Percentiles rank a stretch among this genome's conserved stretches.
Conservation (phyloP, 75 land plant genomes). For the Sequoiadendron giganteum region DNA sequence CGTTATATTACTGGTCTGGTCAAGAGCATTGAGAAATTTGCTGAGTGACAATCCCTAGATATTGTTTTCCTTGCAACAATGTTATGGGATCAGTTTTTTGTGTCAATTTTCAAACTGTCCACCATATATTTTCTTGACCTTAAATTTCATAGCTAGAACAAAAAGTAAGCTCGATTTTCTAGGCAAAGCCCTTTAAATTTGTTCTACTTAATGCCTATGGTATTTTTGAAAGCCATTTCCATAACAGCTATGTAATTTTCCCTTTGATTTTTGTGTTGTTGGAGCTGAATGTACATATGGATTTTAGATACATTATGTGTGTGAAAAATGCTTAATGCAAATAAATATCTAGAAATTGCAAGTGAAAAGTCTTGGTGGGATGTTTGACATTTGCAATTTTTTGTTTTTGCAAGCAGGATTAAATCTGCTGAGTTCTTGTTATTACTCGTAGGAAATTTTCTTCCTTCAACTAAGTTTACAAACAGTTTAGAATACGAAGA, state of each 20-base stretch:
- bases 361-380: neutral
- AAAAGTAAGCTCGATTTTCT: neutral
- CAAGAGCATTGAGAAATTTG: too few species aligned
- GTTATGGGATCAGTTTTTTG: neutral
- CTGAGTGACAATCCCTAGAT: too few species aligned
- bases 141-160: neutral
- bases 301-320: neutral
- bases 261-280: neutral
- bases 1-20: too few species aligned
- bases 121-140: neutral
- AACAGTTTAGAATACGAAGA: slow-evolving; percentile 1
- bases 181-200: neutral
- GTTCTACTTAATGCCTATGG: neutral
- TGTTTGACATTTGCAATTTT: neutral
- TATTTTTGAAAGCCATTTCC: neutral
- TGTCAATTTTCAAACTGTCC: neutral
- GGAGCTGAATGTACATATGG: neutral
- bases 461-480: slow-evolving; percentile 12
- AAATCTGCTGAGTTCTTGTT: slow-evolving; percentile 11
- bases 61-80: too few species aligned
- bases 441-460: slow-evolving; percentile 1
- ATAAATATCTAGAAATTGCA: neutral
- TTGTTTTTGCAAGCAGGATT: slow-evolving; percentile 1
- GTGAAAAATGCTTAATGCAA: neutral
- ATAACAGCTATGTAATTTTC: neutral